Evolutionary conservation across 2,329 filamentous ascomycete species (phyloP).

Genomic region (Lachnellula cervina): DNA sequence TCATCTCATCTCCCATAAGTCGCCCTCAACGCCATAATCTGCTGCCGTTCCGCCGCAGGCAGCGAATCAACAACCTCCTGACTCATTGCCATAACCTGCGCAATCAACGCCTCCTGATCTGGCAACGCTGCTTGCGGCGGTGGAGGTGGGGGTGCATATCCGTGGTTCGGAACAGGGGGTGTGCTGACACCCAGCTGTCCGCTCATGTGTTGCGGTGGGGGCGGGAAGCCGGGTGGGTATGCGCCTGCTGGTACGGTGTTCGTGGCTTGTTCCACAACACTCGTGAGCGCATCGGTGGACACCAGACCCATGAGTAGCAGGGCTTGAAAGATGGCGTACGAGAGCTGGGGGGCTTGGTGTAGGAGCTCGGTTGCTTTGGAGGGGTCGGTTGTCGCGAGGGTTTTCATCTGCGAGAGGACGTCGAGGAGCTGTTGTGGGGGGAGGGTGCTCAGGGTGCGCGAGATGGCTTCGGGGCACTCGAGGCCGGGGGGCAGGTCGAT

Average conservation of each 20-base stretch:
- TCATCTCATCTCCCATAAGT: constrained; percentile 19
- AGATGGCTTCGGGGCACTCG: constrained; percentile 85
- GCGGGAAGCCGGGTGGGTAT: constrained; percentile 33
- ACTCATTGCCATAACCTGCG: constrained; percentile 75
- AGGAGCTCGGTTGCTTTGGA: constrained; percentile 80
- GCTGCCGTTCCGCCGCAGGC: constrained; percentile 67
- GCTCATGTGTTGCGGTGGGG: constrained; percentile 36
- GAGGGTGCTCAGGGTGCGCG: constrained; percentile 79
- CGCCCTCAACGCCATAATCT: constrained; percentile 71
- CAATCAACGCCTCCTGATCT: constrained; percentile 69
- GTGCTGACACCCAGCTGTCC: constrained; percentile 35
- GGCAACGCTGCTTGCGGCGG: constrained; percentile 45
- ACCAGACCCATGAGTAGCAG: constrained; percentile 90
- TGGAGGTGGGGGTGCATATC: constrained; percentile 27
- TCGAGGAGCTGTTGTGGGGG: constrained; percentile 87
- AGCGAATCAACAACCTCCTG: constrained; percentile 76
- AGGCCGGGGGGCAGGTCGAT: constrained; percentile 79
- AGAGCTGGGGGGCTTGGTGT: constrained; percentile 82
- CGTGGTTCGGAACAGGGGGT: constrained; percentile 41
- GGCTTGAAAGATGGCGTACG: constrained; percentile 92
- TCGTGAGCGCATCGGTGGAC: constrained; percentile 74
- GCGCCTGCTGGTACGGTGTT: constrained; percentile 40
- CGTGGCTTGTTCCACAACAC: constrained; percentile 61
- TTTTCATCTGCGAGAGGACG: constrained; percentile 91
- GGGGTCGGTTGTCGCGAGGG: constrained; percentile 76